Evolutionary conservation across 257 asterid genomes (phyloP), one percentile per base, ranked within the genome.

Genomic region (Parsonsia alboflavescens): DNA sequence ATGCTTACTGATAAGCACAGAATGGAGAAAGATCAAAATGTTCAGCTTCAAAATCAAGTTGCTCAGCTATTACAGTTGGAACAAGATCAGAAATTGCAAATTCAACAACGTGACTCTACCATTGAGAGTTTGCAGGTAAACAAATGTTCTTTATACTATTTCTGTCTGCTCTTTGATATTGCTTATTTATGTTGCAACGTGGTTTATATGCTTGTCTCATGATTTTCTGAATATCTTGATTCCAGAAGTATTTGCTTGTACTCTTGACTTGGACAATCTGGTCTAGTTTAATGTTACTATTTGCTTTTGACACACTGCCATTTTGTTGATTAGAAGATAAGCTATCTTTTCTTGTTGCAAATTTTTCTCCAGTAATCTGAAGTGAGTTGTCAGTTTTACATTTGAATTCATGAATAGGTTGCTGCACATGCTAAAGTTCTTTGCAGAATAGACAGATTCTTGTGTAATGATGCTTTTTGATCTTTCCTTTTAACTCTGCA

Each of bases 11-110:
- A 92, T 82, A 92, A 90, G 81, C 80, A 76, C 77, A 87, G 83
- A 80, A 80, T 85, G 83, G 99, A 95, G 89, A 91, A 90, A 89
- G 98, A 92, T 53, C 97, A 95, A 85, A 92, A 92, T 78, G 75
- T 85, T 68, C 91, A 89, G 63, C 85, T 88, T 16, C 89, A 90
- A 75, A 88, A 81, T 83, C 99, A 94, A 83, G 83, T 94, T 73
- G 80, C 96, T 76, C 96, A 89, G 77, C 74, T 92, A 44, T 83
- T 87, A 76, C 97, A 88, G 80, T 86, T 78, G 77, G 99, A 94
- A 78, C 96, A 92, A 80, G 96, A 87, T 39, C 92, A 87, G 75
- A 94, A 92, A 76, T 58, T 89, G 84, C 89, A 88, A 84, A 86
- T 88, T 56, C 93, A 89, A 76, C 88, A 90, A 76, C 86, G 86